Conservation (phyloP, 257 asterid genomes). For the Asclepias syriaca region DNA sequence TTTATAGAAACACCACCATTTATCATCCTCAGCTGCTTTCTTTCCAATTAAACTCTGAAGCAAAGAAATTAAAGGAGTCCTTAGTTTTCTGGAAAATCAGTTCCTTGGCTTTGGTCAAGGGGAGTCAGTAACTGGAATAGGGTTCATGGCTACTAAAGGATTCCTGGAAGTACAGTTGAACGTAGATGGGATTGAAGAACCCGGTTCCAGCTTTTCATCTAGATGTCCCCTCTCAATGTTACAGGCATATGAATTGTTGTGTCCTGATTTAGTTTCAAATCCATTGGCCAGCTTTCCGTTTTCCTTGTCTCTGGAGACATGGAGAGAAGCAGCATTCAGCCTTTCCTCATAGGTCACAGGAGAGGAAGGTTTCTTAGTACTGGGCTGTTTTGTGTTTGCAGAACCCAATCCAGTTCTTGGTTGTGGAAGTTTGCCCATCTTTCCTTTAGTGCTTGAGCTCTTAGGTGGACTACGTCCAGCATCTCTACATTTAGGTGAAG, state of each 20-base stretch:
- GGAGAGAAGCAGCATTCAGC: neutral
- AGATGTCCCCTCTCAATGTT: neutral
- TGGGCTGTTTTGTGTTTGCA: neutral
- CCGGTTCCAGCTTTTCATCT: neutral
- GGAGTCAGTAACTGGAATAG: neutral
- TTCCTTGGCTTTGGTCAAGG: neutral
- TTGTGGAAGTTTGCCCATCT: constrained; percentile 34
- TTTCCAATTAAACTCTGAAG: neutral
- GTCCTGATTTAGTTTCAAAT: neutral
- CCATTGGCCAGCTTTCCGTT: neutral
- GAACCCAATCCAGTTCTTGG: neutral
- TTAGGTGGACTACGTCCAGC: constrained; percentile 38
- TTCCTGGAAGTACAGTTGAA: neutral
- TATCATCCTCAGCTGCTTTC: neutral
- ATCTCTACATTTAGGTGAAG: constrained; percentile 39
- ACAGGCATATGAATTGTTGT: too few species aligned
- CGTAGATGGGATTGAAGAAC: neutral
- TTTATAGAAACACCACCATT: neutral
- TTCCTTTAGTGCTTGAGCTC: constrained; percentile 50
- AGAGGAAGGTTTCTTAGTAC: neutral
- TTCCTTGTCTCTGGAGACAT: neutral
- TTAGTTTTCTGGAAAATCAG: neutral
- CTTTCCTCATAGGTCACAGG: neutral
- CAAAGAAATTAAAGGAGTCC: neutral
- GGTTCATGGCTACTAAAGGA: neutral